Conservation (phyloP, 139 green algal species). For the Auxenochlorella pyrenoidosa region DNA sequence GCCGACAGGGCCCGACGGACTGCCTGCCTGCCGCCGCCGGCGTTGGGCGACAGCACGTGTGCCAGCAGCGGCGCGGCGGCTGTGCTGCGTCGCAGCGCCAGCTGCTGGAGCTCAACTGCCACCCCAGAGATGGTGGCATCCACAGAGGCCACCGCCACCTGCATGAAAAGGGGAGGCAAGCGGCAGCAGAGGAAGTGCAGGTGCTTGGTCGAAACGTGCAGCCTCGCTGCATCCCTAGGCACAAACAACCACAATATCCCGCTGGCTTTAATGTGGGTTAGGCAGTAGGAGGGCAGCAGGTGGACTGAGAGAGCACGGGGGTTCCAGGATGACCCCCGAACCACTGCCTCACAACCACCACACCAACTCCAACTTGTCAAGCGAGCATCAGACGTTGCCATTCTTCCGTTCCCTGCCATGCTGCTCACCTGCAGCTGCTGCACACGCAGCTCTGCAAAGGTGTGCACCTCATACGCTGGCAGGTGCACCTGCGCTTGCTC, state of each 20-base stretch:
- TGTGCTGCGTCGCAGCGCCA: slow-evolving; percentile 24
- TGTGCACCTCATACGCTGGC: neutral
- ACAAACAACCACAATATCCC: no score
- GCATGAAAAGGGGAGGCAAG: neutral
- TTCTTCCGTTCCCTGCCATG: no score
- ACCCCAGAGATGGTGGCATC: slow-evolving; percentile 13
- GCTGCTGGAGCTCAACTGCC: slow-evolving; percentile 12
- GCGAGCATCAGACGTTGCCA: no score
- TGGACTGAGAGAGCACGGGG: no score
- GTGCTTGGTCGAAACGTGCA: neutral
- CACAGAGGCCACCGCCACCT: slow-evolving; percentile 9
- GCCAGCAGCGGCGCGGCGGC: neutral
- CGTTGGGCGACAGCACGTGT: neutral
- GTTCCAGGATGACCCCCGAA: no score
- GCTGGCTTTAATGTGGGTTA: no score
- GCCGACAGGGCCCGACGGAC: neutral
- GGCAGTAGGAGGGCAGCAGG: no score
- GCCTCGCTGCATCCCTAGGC: neutral
- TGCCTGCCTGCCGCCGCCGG: neutral
- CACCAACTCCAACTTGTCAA: no score
- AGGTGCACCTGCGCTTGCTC: neutral
- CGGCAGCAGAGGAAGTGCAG: neutral
- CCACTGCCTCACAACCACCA: no score
- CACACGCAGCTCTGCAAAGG: slow-evolving; percentile 10
- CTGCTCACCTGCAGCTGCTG: slow-evolving; percentile 1